Conservation (phyloP, 768 basidiomycete species). For the Sarcodon aspratus region DNA sequence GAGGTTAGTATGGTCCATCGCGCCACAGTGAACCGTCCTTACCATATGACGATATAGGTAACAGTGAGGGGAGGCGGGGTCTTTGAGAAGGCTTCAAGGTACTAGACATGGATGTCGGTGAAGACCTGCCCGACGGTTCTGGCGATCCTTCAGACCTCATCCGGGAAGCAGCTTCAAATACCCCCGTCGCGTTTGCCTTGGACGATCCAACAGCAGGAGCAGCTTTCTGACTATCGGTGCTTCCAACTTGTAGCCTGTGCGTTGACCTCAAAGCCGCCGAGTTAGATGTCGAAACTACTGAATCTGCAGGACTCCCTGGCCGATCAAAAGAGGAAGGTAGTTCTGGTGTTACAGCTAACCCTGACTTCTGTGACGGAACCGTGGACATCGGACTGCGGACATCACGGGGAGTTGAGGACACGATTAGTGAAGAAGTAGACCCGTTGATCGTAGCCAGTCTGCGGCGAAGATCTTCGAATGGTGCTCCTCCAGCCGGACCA, state of each 20-base stretch:
- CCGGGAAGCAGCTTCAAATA: conserved; percentile 68
- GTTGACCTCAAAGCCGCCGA: conserved; percentile 43
- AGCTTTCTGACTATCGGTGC: conserved; percentile 72
- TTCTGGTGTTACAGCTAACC: conserved; percentile 14
- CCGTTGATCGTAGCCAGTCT: conserved; percentile 66
- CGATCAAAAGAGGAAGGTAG: conserved; percentile 32
- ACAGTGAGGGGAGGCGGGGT: conserved; percentile 36
- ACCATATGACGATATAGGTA: conserved; percentile 70
- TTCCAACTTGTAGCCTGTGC: conserved; percentile 56
- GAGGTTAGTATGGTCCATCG: neutral
- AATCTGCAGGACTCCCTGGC: conserved; percentile 75
- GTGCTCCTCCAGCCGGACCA: conserved; percentile 32
- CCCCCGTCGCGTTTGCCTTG: conserved; percentile 70
- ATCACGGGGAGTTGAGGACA: conserved; percentile 25
- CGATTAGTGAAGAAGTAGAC: conserved; percentile 52
- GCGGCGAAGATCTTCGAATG: conserved; percentile 71
- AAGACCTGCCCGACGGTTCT: conserved; percentile 66
- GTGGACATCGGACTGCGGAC: conserved; percentile 10
- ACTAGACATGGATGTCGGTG: conserved; percentile 56
- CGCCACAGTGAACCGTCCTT: conserved; percentile 8
- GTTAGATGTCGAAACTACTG: conserved; percentile 61
- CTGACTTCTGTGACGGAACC: conserved; percentile 9
- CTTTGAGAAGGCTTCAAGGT: conserved; percentile 38
- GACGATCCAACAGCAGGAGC: conserved; percentile 86
- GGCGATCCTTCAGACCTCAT: conserved; percentile 56